These are phyloP conservation scores for Ottelia alismoides DNA, from an alignment of 106 monocot genomes.

Conservation along the genomic window DNA sequence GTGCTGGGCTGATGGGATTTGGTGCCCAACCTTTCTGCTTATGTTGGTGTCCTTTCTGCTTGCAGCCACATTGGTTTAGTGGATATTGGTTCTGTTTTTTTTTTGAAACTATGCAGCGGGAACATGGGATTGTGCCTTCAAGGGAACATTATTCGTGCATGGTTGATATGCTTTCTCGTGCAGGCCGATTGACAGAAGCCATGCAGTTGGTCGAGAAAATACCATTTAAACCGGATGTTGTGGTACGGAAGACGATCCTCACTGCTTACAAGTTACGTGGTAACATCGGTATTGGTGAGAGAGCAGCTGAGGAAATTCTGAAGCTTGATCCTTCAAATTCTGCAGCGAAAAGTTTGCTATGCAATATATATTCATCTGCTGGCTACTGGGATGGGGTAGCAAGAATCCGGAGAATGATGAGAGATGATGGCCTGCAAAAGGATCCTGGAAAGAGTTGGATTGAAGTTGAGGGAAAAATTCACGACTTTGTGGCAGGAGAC, in stretches of 20 bases:
- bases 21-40: constrained; percentile 42
- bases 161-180: constrained; percentile 49
- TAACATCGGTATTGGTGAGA: too few species aligned
- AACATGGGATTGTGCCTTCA: constrained; percentile 18
- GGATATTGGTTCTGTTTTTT: constrained; percentile 24
- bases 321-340: too few species aligned
- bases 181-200: constrained; percentile 34
- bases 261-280: too few species aligned
- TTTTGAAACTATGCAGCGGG: constrained; percentile 29
- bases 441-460: too few species aligned
- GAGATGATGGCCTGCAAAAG: too few species aligned
- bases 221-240: constrained; percentile 30
- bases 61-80: constrained; percentile 64
- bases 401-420: too few species aligned
- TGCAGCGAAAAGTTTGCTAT: too few species aligned
- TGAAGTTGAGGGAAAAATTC: too few species aligned
- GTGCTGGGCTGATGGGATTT: constrained; percentile 24
- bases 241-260: constrained; percentile 30
- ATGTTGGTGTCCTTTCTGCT: constrained; percentile 61
- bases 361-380: too few species aligned
- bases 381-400: too few species aligned
- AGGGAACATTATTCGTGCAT: constrained; percentile 59
- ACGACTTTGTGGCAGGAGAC: too few species aligned
- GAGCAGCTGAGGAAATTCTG: too few species aligned
- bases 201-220: constrained; percentile 24